Percentiles rank a stretch among this genome's conserved stretches.
phyloP scores from a whole-genome alignment of 2,329 filamentous ascomycete genomes.

The Coniochaeta sp. region DNA sequence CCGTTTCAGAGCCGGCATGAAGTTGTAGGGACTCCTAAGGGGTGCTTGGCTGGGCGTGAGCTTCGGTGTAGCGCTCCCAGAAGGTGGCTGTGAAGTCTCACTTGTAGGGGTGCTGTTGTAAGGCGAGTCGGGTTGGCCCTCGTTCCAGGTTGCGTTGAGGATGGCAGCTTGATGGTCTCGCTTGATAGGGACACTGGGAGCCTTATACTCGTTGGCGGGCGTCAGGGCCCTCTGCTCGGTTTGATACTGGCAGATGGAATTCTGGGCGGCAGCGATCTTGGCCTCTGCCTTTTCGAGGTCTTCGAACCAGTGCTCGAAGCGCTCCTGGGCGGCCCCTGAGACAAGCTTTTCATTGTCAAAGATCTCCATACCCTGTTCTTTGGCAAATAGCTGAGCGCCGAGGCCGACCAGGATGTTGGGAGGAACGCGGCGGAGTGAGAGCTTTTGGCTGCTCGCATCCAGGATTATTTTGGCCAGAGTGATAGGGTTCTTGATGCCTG shows the following conservation, averaged over 20 bases:
- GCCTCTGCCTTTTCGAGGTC: slow-evolving; percentile 50
- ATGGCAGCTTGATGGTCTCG: slow-evolving; percentile 49
- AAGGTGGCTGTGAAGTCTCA: background rate
- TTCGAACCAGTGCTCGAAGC: slow-evolving; percentile 71
- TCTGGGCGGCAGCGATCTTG: background rate
- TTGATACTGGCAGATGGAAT: background rate
- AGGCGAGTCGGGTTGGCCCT: slow-evolving; percentile 56
- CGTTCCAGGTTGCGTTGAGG: slow-evolving; percentile 51
- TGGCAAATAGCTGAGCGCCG: slow-evolving; percentile 82
- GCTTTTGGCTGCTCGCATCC: slow-evolving; percentile 64
- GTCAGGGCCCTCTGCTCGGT: slow-evolving; percentile 3
- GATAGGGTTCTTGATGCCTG: slow-evolving; percentile 93
- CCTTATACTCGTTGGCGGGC: slow-evolving; percentile 11
- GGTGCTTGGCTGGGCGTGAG: slow-evolving; percentile 7
- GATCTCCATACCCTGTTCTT: slow-evolving; percentile 66
- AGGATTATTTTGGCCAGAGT: slow-evolving; percentile 78
- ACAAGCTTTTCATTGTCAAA: slow-evolving; percentile 73
- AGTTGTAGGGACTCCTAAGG: slow-evolving; percentile 6
- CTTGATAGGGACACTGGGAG: background rate
- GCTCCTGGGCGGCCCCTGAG: slow-evolving; percentile 70
- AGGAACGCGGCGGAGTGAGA: slow-evolving; percentile 84
- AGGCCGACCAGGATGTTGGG: slow-evolving; percentile 85
- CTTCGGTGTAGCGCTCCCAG: slow-evolving; percentile 1
- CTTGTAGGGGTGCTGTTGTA: background rate
- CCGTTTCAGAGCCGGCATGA: slow-evolving; percentile 9